A percentile compares a stretch with the other conserved stretches of the same genome.
Conservation (phyloP, 306 rosid genomes). For the Cucumis cinereus region DNA sequence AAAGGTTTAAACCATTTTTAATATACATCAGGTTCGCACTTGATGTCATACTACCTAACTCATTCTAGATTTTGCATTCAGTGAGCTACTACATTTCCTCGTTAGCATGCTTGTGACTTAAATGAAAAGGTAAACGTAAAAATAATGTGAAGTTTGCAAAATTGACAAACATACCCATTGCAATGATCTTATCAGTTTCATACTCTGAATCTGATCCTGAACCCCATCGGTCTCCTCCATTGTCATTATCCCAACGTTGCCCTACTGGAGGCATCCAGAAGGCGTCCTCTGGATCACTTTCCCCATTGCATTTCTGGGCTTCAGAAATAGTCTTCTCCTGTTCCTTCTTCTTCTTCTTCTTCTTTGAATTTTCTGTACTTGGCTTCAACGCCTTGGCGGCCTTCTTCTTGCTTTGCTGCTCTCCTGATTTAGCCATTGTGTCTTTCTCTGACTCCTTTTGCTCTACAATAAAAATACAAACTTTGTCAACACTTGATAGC, state of each 20-base stretch:
- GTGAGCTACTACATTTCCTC: background rate
- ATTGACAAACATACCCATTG: slow-evolving; percentile 28
- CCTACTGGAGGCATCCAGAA: slow-evolving; percentile 86
- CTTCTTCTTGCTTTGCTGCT: slow-evolving; percentile 23
- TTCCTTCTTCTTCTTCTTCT: slow-evolving; percentile 21
- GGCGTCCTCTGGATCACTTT: slow-evolving; percentile 44
- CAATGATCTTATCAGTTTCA: slow-evolving; percentile 35
- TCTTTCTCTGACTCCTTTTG: slow-evolving; percentile 46
- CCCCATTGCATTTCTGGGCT: slow-evolving; percentile 29
- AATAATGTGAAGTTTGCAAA: slow-evolving; percentile 2
- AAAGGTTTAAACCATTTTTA: background rate
- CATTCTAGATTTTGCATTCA: background rate
- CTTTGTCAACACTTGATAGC: background rate
- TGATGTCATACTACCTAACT: background rate
- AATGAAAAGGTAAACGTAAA: background rate
- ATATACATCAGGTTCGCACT: background rate
- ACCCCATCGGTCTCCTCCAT: slow-evolving; percentile 74
- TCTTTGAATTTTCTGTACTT: slow-evolving; percentile 23
- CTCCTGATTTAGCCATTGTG: slow-evolving; percentile 23
- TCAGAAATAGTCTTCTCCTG: slow-evolving; percentile 13
- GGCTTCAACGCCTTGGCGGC: slow-evolving; percentile 12
- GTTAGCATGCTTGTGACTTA: background rate
- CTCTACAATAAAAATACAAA: slow-evolving; percentile 29
- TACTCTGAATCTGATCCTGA: slow-evolving; percentile 49
- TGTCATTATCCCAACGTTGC: slow-evolving; percentile 82